Base-by-base conservation (phyloP, 176 grass and related monocot genomes). In the Secale cereale region DNA sequence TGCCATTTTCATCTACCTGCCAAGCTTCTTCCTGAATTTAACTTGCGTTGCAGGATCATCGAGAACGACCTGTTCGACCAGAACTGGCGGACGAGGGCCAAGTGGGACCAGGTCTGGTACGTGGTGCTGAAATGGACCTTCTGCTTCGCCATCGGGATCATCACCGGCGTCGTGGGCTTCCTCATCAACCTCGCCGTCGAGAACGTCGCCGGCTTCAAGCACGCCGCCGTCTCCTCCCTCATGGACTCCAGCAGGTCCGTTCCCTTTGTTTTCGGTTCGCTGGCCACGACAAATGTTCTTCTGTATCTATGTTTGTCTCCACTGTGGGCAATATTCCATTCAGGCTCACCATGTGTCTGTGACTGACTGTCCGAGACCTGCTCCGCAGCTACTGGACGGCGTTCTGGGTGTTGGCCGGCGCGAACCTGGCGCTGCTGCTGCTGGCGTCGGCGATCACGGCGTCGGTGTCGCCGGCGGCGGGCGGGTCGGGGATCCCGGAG, bases 21-120 rank as follows among this genome's bases (percentile, higher is more conserved):
- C 46, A 17, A 50, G 46, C 15, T 50, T 50, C 15, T 17, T 15
- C 15, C 65, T 56, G 50, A 56, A 56, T 20, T 8, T 19, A 8
- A 56, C 6, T 2, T 40, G 59, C 35, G 20, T 17, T 62, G 10
- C 80, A 98, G 95, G 85, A 91, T 98, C 52, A 91, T 95, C 5
- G 93, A 98, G 91, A 98, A 89, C 76, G 93, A 98, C 41, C 85
- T 98, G 64, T 95, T 98, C 91, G 92, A 90, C 22, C 93, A 94
- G 88, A 91, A 98, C 81, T 98, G 96, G 96, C 83, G 96, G 70
- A 92, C 81, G 85, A 82, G 89, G 70, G 81, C 83, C 10, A 91
- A 87, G 29, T 71, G 74, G 3, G 83, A 85, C 65, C 92, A 88
- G 83, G 85, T 95, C 8, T 72, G 78, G 76, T 98, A 95, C 78